Evolutionary conservation across 495 filamentous ascomycete species (phyloP), one percentile per base, ranked within the genome.

Genomic region (Pyrenopolyporus hunteri): DNA sequence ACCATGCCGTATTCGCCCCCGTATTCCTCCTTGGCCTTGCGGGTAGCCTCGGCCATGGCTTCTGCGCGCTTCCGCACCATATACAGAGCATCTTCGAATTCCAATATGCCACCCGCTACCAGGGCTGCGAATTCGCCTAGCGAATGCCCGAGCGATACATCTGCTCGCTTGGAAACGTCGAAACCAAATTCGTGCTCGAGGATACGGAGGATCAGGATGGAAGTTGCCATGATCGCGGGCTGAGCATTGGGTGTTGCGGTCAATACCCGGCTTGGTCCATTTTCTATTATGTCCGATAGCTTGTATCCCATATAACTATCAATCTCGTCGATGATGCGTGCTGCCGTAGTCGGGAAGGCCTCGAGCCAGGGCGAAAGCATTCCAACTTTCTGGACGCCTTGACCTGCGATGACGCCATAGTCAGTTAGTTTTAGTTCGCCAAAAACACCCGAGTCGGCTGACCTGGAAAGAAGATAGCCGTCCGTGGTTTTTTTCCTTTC

Each of bases 101-200:
- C 63, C 19, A 98, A 76, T 73, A 91, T 89, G 2, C 89, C 89
- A 16, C 85, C 89, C 0, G 90, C 87, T 2, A 96, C 92, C 48
- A 98, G 77, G 0, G 93, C 92, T 6, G 94, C 89, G 67, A 96
- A 98, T 68, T 98, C 94, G 19, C 94, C 94, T n/a, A 98, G 78
- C 1, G 91, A 95, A 74, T 98, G 94, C 3, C 94, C 94, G 28
- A 98, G 83, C 0, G 90, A 90, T 25, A 93, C 84, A 70, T 96
- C 89, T 2, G 88, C 85, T 14, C 87, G 75, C 25, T 89, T 83
- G 6, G 76, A 71, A 6, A 83, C 82, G 37, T 85, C 75, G 73
- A 98, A 96, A 10, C 82, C 87, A 63, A 92, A 97, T 40, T 96
- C 88, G 28, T 84, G 72, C 73, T 98, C 91, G 45, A 98, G 82